These are phyloP conservation scores for Bothriochloa decipiens DNA, from an alignment of 176 grass and related monocot genomes.

Conservation along the genomic window DNA sequence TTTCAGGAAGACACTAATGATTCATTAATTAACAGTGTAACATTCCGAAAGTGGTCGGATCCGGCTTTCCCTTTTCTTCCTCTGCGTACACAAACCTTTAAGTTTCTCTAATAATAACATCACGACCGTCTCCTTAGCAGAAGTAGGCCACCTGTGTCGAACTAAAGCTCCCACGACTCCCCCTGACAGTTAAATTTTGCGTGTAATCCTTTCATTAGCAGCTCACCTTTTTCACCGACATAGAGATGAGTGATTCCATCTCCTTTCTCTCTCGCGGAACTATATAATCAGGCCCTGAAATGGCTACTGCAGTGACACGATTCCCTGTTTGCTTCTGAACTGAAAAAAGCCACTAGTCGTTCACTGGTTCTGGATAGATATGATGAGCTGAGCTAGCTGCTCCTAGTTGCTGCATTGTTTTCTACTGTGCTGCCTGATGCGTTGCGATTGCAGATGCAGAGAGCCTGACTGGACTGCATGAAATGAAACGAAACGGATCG, in stretches of 20 bases:
- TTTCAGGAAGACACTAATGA: constrained; percentile 43
- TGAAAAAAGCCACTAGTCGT: not conserved
- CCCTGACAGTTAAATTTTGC: not conserved
- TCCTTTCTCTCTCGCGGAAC: not conserved
- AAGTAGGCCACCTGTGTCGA: constrained; percentile 32
- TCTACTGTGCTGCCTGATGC: constrained; percentile 28
- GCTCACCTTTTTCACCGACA: constrained; percentile 31
- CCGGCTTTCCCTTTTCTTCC: constrained; percentile 18
- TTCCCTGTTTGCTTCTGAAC: constrained; percentile 17
- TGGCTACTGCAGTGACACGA: not conserved
- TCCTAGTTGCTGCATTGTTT: constrained; percentile 27
- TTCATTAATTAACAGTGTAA: constrained; percentile 29
- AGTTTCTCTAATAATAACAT: not conserved
- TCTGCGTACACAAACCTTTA: constrained; percentile 12
- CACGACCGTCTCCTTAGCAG: too few relatives aligned
- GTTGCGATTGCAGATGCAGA: not conserved
- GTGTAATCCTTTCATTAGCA: not conserved
- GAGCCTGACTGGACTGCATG: constrained; percentile 6
- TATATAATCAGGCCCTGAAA: constrained; percentile 5
- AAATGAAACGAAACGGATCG: not conserved
- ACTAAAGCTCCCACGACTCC: constrained; percentile 12
- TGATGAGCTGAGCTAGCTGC: not conserved
- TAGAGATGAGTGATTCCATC: constrained; percentile 7
- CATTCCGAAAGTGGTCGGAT: constrained; percentile 4
- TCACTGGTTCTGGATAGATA: not conserved